Evolutionary conservation across 176 grass and related monocot species (phyloP), one percentile per base, ranked within the genome.

Genomic region (Carex pumila): DNA sequence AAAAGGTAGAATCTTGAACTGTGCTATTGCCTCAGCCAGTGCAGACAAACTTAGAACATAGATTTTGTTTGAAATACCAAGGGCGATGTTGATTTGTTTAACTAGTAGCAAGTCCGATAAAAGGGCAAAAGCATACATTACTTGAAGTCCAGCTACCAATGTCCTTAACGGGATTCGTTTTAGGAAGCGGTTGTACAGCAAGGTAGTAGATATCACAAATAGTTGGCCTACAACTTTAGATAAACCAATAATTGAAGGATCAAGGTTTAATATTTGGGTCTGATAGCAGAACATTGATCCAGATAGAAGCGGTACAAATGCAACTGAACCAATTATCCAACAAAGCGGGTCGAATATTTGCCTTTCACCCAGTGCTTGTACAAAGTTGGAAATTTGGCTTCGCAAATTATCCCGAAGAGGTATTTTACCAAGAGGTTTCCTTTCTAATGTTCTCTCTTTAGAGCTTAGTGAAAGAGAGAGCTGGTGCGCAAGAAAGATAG

Each of bases 211-310:
- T 43, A 97, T 79, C 29, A 97, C 94, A 79, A 90, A 88, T 63
- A 97, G n/a, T 79, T 94, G 94, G 11, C 92, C 94, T n/a, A 91
- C 54, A 15, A 94, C 92, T 84, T 94, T 97, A 1, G 94, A 94
- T 39, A 97, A 79, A 19, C 94, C 94, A 12, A 97, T 97, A 70
- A 94, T 66, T 0, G 89, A 92, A 62, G 94, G 85, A 81, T 97
- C 89, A 32, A 97, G 90, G 41, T 94, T 94, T 52, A 97, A 71
- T 61, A 87, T 61, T 74, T 94, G 92, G 34, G 92, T 97, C 69
- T 97, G 94, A 78, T 90, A 97, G 75, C 92, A 97, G 77, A 97
- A 97, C 88, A 91, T 94, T 0, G 92, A 89, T 37, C 94, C 94
- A 70, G 91, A 92, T 64, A 97, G 84, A 87, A 89, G 45, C 17